Evolutionary conservation across 768 basidiomycete species (phyloP), one percentile per base, ranked within the genome.

Genomic region (Tulasnella sp.): DNA sequence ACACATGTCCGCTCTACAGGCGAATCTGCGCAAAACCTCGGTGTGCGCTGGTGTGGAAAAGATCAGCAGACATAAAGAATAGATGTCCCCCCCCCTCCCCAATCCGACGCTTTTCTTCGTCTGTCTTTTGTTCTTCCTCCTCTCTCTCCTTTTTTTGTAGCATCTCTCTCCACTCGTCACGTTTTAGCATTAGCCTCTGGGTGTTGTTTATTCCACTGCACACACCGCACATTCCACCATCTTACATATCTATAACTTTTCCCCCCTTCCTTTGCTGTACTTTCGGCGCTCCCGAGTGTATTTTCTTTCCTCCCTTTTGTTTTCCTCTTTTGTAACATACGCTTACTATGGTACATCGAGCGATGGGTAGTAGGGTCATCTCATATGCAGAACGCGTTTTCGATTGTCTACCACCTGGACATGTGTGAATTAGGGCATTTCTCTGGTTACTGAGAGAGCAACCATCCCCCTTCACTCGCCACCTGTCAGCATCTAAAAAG

Each of bases 21-120:
- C 35, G 35, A 46, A 23, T 7, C 1, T 26, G 26, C 42, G 79
- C 23, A 79, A 51, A 51, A 80, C 79, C 3, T 75, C 79, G 15
- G 48, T 44, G 16, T 80, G 79, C 57, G 79, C 79, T 57, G 79
- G 79, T 40, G 79, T 80, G 23, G 79, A 80, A 44, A 80, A 80
- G 69, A 80, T 80, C 70, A 79, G 69, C 44, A 72, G 79, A 67
- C 79, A 80, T 40, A 79, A 75, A 44, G 79, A 80, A 20, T 74
- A 79, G 40, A 35, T 44, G 44, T 44, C 44, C 7, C 40, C 40
- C 44, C 35, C 35, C 35, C 35, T 5, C 35, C 5, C 35, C 35
- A 35, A 18, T 16, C 44, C 44, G 44, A 51, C n/a, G 51, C 10
- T 51, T 51, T n/a, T 51, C 51, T 51, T 44, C n/a, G 7, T 51